Conservation (phyloP, 768 basidiomycete genomes). For the Xerocomellus chrysenteron region DNA sequence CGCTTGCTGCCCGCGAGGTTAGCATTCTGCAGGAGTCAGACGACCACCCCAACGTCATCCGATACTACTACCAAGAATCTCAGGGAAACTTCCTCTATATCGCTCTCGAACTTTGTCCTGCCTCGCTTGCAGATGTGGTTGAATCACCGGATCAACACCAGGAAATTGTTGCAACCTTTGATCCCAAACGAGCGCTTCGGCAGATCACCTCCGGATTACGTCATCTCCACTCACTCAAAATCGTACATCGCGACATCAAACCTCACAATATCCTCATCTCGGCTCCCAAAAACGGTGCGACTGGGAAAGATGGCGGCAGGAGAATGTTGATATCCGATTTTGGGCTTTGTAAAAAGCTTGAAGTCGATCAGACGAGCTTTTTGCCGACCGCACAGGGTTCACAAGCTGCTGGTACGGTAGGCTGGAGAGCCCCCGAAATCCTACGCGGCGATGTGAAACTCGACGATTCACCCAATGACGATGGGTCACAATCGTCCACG, state of each 20-base stretch:
- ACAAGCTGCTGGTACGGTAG: constrained; percentile 89
- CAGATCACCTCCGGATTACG: constrained; percentile 87
- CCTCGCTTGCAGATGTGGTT: constrained; percentile 83
- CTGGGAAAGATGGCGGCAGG: constrained; percentile 45
- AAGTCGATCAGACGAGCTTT: constrained; percentile 95
- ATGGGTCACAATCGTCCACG: constrained; percentile 63
- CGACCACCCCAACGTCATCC: constrained; percentile 97
- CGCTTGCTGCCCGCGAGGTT: constrained; percentile 91
- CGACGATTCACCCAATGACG: constrained; percentile 67
- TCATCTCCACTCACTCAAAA: constrained; percentile 90
- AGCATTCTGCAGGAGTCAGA: constrained; percentile 94
- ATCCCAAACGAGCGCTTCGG: constrained; percentile 81
- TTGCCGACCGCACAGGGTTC: constrained; percentile 88
- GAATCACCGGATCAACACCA: constrained; percentile 76
- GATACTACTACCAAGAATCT: constrained; percentile 96
- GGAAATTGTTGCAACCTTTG: constrained; percentile 77
- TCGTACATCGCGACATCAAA: constrained; percentile 98
- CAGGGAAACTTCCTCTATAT: constrained; percentile 95
- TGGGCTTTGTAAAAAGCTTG: constrained; percentile 93
- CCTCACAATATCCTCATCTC: constrained; percentile 96
- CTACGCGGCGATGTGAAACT: constrained; percentile 91
- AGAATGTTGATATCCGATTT: constrained; percentile 97
- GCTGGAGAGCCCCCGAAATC: constrained; percentile 98
- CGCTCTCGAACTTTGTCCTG: constrained; percentile 92
- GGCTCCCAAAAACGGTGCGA: constrained; percentile 53